phyloP scores from a whole-genome alignment of 192 early-diverging fungal genomes.

The Entomortierella lignicola region DNA sequence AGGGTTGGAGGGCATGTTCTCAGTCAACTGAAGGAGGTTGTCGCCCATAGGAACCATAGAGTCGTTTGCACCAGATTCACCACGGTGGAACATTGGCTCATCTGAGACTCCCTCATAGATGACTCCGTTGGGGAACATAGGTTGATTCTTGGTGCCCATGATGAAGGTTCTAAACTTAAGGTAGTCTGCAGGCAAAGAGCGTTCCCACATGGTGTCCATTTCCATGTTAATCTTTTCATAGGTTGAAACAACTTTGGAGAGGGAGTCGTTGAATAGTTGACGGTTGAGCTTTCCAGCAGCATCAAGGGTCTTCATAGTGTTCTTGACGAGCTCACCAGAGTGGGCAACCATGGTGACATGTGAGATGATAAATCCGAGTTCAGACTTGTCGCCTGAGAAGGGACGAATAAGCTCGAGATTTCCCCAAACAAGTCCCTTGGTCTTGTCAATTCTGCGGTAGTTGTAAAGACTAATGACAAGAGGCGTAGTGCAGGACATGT shows the following conservation, averaged over 20 bases:
- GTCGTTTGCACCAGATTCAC: constrained; percentile 89
- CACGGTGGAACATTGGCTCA: constrained; percentile 74
- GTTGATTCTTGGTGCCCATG: constrained; percentile 88
- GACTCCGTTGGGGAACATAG: constrained; percentile 94
- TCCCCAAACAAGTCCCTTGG: constrained; percentile 64
- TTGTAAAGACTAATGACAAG: constrained; percentile 96
- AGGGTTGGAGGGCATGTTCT: constrained; percentile 82
- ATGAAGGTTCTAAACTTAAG: constrained; percentile 93
- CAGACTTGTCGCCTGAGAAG: constrained; percentile 81
- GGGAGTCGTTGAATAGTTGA: constrained; percentile 67
- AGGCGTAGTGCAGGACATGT: not conserved
- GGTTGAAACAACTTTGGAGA: constrained; percentile 67
- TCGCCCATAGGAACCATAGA: constrained; percentile 88
- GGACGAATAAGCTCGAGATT: constrained; percentile 83
- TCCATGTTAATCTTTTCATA: constrained; percentile 78
- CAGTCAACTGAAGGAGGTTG: constrained; percentile 86
- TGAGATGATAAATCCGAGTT: constrained; percentile 86
- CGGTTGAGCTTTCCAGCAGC: constrained; percentile 66
- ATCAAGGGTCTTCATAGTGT: constrained; percentile 69
- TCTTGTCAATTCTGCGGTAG: constrained; percentile 77
- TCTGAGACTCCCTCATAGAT: constrained; percentile 79
- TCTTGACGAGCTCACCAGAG: constrained; percentile 73
- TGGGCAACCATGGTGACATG: constrained; percentile 91
- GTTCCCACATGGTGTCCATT: constrained; percentile 85
- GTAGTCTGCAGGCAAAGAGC: constrained; percentile 77